Conservation (phyloP, 345 rosid genomes). For the Eucalyptus sp. region DNA sequence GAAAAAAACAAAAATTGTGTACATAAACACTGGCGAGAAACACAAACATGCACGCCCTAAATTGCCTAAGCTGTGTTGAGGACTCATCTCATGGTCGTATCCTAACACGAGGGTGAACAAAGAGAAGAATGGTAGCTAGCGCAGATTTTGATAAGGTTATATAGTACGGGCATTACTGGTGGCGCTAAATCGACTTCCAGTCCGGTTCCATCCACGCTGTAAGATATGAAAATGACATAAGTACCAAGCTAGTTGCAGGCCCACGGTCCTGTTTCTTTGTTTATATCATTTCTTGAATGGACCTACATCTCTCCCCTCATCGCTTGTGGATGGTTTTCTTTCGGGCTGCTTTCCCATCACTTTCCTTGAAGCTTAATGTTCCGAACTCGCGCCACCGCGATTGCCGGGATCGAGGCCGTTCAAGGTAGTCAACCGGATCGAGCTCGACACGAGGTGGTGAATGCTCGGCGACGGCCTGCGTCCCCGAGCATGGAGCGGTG, state of each 20-base stretch:
- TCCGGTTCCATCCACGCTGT: background rate
- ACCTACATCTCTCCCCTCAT: background rate
- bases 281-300: background rate
- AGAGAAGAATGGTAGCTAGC: background rate
- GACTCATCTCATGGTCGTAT: background rate
- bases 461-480: background rate
- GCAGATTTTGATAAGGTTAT: background rate
- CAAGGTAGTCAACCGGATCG: background rate
- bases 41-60: too few relatives aligned
- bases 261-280: background rate
- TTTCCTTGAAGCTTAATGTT: background rate
- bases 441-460: background rate
- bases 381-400: background rate
- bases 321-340: background rate
- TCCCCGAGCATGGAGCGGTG: background rate
- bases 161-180: background rate
- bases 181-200: background rate
- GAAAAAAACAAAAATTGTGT: too few relatives aligned
- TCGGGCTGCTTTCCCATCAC: background rate
- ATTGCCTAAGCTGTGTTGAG: background rate
- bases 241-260: background rate
- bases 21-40: too few relatives aligned
- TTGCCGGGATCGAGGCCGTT: background rate
- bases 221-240: background rate
- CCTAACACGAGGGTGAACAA: background rate